phyloP scores from a whole-genome alignment of 2,329 filamentous ascomycete species.

The Neurospora crassa region DNA sequence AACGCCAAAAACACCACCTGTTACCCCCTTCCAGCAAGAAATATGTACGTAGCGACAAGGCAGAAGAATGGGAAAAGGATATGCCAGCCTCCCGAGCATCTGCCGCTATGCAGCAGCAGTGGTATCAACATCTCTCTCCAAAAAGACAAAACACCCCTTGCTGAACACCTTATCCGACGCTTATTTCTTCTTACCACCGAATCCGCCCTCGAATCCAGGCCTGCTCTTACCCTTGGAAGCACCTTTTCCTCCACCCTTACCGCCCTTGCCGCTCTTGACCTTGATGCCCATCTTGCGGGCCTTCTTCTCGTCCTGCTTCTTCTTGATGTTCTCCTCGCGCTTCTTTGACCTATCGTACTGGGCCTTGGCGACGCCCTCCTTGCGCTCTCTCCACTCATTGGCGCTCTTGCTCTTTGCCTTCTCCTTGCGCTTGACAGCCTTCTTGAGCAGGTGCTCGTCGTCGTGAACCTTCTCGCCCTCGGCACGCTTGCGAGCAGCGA shows the following conservation, averaged over 20 bases:
- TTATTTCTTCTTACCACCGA: constrained; percentile 44
- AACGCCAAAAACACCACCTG: background rate
- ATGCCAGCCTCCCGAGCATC: constrained; percentile 1
- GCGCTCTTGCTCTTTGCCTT: constrained; percentile 83
- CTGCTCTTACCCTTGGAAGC: constrained; percentile 39
- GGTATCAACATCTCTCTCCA: background rate
- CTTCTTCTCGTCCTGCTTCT: constrained; percentile 63
- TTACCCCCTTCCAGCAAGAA: background rate
- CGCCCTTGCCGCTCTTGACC: constrained; percentile 34
- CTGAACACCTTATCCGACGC: background rate
- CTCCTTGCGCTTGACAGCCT: constrained; percentile 90
- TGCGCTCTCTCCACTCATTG: constrained; percentile 71
- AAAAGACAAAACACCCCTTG: background rate
- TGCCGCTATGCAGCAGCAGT: background rate
- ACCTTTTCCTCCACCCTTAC: constrained; percentile 37
- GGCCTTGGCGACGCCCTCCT: constrained; percentile 62
- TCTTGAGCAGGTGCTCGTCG: constrained; percentile 80
- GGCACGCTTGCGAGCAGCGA: constrained; percentile 78
- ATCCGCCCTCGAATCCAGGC: constrained; percentile 61
- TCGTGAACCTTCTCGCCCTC: constrained; percentile 86
- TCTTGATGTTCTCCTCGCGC: constrained; percentile 67
- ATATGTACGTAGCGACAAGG: background rate
- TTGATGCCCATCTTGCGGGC: constrained; percentile 24
- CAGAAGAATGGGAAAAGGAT: background rate
- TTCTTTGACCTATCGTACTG: constrained; percentile 76